These are phyloP conservation scores for Pseudogymnoascus sp. DNA, from an alignment of 2,329 filamentous ascomycete genomes.

Conservation along the genomic window DNA sequence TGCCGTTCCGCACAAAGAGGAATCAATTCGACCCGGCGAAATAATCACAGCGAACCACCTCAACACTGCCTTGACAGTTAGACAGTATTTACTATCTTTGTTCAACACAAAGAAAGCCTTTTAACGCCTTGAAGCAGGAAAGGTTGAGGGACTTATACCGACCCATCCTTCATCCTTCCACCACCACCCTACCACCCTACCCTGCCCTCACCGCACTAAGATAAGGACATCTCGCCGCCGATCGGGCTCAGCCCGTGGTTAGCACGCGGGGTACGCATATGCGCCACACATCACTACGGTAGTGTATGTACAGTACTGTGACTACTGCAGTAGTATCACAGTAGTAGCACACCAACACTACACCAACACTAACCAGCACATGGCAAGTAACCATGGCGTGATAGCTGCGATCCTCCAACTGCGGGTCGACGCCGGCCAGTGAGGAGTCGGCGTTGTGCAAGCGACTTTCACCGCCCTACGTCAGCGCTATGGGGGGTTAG, in stretches of 20 bases:
- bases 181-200: not conserved
- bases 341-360: not conserved
- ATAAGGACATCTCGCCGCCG: not conserved
- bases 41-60: not conserved
- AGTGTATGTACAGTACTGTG: not conserved
- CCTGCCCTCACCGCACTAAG: not conserved
- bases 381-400: not conserved
- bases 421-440: not conserved
- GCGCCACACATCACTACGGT: not conserved
- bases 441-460: not conserved
- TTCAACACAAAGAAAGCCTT: not conserved
- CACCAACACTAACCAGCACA: not conserved
- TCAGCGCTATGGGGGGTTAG: not conserved
- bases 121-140: not conserved
- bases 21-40: not conserved
- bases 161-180: not conserved
- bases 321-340: not conserved
- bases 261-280: conserved; percentile 3
- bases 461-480: not conserved
- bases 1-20: not conserved
- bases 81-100: not conserved
- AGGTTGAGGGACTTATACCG: not conserved
- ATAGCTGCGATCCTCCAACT: not conserved
- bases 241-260: not conserved
- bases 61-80: not conserved